Evolutionary conservation across 352 stramenopile genomes (phyloP), one percentile per base, ranked within the genome.

Genomic region (Hyaloperonospora arabidopsidis): DNA sequence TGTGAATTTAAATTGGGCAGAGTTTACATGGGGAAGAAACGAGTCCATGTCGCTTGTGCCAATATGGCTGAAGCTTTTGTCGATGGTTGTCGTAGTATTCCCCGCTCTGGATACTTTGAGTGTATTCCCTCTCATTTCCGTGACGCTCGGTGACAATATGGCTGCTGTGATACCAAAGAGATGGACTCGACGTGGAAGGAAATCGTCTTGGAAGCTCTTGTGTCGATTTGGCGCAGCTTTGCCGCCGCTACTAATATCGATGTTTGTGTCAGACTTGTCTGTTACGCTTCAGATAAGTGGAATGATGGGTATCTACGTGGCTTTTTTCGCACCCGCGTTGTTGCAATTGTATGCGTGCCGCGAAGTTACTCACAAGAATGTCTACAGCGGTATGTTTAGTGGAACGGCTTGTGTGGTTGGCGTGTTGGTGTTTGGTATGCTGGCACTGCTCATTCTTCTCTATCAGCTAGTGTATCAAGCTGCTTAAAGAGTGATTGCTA

Each of bases 141-240:
- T 93, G 40, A 96, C 87, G 15, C 72, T 96, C n/a, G 87, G 87
- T 21, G 86, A 95, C 63, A 96, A 95, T 67, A 85, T 96, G 63
- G 72, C 79, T 0, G 79, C 78, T 2, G 69, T 88, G 18, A 50
- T 86, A 19, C 74, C 76, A 3, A 57, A 68, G 29, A 35, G 28
- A 14, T 86, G 74, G 78, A 52, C 62, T 2, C 65, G 50, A 28
- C 45, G 66, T 19, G 61, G 66, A 25, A 65, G 62, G 7, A 70
- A 64, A 25, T 44, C 60, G 12, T 79, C 75, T n/a, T 88, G 67
- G 66, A 88, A 84, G 25, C 62, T 95, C 12, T 55, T 87, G 25
- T 95, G 84, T 59, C 71, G 85, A 45, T 72, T 96, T 50, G 69
- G 73, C 14, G 87, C 87, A 19, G 73, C 79, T 14, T 41, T 95